Percentiles rank a stretch among this genome's conserved stretches.
Conservation (phyloP, 2,329 filamentous ascomycete genomes). For the Periconia macrospinosa region DNA sequence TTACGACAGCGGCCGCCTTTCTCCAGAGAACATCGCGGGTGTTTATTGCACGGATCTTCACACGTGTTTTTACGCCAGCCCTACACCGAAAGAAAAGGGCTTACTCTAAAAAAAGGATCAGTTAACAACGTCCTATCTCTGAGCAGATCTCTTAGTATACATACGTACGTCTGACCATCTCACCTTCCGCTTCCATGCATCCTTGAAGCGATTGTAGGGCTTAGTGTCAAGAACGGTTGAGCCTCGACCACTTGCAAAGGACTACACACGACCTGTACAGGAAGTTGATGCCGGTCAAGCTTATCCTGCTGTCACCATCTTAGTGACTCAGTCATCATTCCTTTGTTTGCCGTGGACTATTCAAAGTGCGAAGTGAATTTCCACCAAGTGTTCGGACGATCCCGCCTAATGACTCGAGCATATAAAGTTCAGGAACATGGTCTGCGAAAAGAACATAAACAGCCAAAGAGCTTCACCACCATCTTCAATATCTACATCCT, state of each 20-base stretch:
- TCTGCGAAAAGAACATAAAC: constrained; percentile 13
- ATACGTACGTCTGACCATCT: neutral
- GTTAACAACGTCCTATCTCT: neutral
- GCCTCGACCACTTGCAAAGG: neutral
- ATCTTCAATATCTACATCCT: constrained; percentile 5
- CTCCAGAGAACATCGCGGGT: neutral
- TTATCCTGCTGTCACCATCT: neutral
- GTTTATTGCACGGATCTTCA: neutral
- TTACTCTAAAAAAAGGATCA: neutral
- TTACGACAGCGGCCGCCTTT: neutral
- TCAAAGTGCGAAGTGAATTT: neutral
- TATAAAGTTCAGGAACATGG: constrained; percentile 29
- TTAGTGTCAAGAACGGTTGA: neutral
- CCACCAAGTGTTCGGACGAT: neutral
- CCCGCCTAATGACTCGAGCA: neutral
- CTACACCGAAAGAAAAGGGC: neutral
- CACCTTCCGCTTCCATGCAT: neutral
- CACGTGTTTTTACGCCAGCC: neutral
- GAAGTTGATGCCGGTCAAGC: neutral
- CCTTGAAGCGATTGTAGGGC: neutral
- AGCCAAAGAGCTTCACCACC: constrained; percentile 1
- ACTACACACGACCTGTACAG: neutral
- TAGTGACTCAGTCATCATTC: neutral
- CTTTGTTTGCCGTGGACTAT: neutral
- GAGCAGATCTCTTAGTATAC: neutral